Evolutionary conservation across 1,284 basidiomycete genomes (phyloP).

Genomic region (Ganoderma sinense): DNA sequence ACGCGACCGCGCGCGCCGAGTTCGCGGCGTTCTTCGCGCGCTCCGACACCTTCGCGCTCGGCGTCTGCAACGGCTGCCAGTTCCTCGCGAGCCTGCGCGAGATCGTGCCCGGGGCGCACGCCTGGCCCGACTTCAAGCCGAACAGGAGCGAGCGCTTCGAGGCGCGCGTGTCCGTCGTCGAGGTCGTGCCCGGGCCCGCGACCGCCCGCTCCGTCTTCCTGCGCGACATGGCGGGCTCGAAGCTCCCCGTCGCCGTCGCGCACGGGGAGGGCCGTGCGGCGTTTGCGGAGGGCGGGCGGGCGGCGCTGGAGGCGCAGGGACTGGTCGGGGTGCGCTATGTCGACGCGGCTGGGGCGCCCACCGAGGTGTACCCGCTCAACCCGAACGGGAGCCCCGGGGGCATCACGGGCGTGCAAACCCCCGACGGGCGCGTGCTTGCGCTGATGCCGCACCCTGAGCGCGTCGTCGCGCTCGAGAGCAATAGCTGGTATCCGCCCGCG

Average conservation of each 20-base stretch:
- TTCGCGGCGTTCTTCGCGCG: slow-evolving; percentile 87
- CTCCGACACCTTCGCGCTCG: slow-evolving; percentile 87
- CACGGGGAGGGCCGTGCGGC: slow-evolving; percentile 94
- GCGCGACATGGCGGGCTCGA: slow-evolving; percentile 86
- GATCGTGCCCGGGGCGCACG: slow-evolving; percentile 86
- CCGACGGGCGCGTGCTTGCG: slow-evolving; percentile 87
- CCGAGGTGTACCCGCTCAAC: slow-evolving; percentile 89
- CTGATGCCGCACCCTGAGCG: slow-evolving; percentile 98
- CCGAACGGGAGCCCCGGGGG: slow-evolving; percentile 93
- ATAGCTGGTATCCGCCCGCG: slow-evolving; percentile 82
- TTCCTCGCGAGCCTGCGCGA: slow-evolving; percentile 90
- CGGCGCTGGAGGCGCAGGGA: slow-evolving; percentile 53
- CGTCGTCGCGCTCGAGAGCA: slow-evolving; percentile 78
- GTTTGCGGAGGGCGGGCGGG: slow-evolving; percentile 57
- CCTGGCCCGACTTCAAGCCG: slow-evolving; percentile 93
- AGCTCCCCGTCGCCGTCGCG: slow-evolving; percentile 92
- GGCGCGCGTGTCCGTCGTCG: slow-evolving; percentile 83
- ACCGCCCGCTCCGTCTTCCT: slow-evolving; percentile 84
- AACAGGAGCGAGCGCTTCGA: slow-evolving; percentile 95
- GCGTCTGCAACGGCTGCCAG: slow-evolving; percentile 99
- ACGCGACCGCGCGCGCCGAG: slow-evolving; percentile 75
- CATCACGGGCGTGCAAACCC: slow-evolving; percentile 89
- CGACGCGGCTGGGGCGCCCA: slow-evolving; percentile 70
- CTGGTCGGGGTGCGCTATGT: slow-evolving; percentile 83
- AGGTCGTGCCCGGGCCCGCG: slow-evolving; percentile 67